Conservation (phyloP, 345 rosid species). For the Rubroshorea leprosula region DNA sequence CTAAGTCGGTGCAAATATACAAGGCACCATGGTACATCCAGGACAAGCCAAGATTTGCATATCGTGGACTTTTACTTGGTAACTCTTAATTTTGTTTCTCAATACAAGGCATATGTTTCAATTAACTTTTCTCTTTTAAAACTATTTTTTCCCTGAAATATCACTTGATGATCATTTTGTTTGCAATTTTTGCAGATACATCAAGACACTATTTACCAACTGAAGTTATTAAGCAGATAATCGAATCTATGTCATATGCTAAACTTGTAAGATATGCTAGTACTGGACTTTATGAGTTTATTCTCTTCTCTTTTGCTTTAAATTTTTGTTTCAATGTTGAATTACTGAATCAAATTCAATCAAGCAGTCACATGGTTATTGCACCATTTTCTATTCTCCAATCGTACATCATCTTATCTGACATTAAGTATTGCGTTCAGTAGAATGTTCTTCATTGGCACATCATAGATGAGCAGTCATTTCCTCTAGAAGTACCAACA, state of each 20-base stretch:
- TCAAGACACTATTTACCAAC: constrained; percentile 79
- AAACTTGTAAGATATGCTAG: constrained; percentile 62
- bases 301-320: constrained; percentile 6
- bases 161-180: constrained; percentile 6
- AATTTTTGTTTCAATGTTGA: constrained; percentile 1
- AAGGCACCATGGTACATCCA: constrained; percentile 81
- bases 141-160: too few relatives aligned
- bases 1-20: constrained; percentile 56
- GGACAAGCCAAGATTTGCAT: constrained; percentile 81
- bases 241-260: constrained; percentile 89
- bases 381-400: constrained; percentile 7
- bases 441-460: constrained; percentile 99
- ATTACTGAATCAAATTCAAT: constrained; percentile 9
- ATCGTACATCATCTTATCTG: constrained; percentile 18
- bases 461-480: constrained; percentile 81
- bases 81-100: constrained; percentile 10
- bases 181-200: constrained; percentile 58
- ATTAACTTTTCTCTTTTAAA: not conserved
- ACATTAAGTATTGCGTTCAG: constrained; percentile 33
- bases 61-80: constrained; percentile 85
- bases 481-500: constrained; percentile 84
- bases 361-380: constrained; percentile 7
- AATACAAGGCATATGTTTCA: not conserved
- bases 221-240: constrained; percentile 68
- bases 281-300: constrained; percentile 1